Conservation (phyloP, 495 filamentous ascomycete species). For the Podospora sp. region DNA sequence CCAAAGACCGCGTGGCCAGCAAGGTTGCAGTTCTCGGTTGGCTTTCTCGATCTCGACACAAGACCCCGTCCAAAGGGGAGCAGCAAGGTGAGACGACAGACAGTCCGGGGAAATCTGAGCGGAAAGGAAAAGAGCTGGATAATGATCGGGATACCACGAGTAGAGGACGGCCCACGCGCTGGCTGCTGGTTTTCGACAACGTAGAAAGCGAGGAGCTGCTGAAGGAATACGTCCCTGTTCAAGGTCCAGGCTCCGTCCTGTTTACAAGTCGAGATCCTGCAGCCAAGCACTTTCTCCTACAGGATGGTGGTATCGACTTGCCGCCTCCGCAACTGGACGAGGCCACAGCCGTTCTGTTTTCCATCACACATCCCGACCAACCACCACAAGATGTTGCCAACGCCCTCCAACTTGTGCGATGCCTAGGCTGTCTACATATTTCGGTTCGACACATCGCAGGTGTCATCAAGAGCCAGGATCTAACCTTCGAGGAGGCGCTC, state of each 20-base stretch:
- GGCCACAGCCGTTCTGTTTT: not conserved
- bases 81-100: too few relatives aligned
- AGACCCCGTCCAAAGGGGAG: not conserved
- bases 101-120: too few relatives aligned
- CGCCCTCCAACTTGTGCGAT: not conserved
- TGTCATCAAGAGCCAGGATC: slow-evolving; percentile 3
- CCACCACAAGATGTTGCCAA: not conserved
- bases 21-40: not conserved
- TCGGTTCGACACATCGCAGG: slow-evolving; percentile 1
- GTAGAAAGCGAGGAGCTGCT: slow-evolving; percentile 9
- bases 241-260: slow-evolving; percentile 4
- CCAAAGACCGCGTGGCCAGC: slow-evolving; percentile 1
- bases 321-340: not conserved
- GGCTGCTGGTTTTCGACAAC: slow-evolving; percentile 7
- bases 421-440: not conserved
- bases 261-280: slow-evolving; percentile 9
- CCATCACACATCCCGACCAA: not conserved
- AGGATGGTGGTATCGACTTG: slow-evolving; percentile 1
- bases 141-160: not conserved
- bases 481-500: slow-evolving; percentile 1
- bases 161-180: not conserved
- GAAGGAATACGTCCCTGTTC: not conserved
- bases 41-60: slow-evolving; percentile 8
- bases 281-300: slow-evolving; percentile 1
- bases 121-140: too few relatives aligned